A percentile compares a stretch with the other conserved stretches of the same genome.
These are phyloP conservation scores for Paragyromitra xinjiangensis DNA, from an alignment of 495 filamentous ascomycete genomes.

Conservation along the genomic window DNA sequence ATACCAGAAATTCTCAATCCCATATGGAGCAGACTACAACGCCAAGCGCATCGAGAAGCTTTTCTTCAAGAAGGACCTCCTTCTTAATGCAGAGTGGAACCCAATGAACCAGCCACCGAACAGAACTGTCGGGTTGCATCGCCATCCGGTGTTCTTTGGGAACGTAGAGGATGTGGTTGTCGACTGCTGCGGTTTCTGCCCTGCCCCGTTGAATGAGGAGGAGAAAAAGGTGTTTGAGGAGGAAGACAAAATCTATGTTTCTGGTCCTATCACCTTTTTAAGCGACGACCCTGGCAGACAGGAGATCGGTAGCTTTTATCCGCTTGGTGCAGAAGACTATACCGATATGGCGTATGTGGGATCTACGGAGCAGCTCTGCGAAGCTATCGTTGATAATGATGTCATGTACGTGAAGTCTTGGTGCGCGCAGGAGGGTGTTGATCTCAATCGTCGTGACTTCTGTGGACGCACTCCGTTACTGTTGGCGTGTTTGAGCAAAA, in stretches of 20 bases:
- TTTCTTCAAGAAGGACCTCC: slow-evolving; percentile 77
- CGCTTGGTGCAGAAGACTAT: slow-evolving; percentile 82
- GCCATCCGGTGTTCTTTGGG: slow-evolving; percentile 74
- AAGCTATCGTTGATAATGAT: slow-evolving; percentile 77
- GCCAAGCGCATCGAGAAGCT: slow-evolving; percentile 78
- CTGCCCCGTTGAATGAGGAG: slow-evolving; percentile 71
- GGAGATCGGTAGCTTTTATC: slow-evolving; percentile 76
- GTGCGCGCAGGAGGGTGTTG: slow-evolving; percentile 67
- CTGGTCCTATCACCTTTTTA: slow-evolving; percentile 73
- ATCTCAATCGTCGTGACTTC: slow-evolving; percentile 74
- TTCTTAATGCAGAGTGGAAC: slow-evolving; percentile 91
- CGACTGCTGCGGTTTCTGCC: slow-evolving; percentile 83
- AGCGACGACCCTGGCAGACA: slow-evolving; percentile 82
- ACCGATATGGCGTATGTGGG: slow-evolving; percentile 81
- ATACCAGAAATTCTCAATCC: slow-evolving; percentile 80
- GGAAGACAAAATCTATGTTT: slow-evolving; percentile 76
- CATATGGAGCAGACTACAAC: slow-evolving; percentile 75
- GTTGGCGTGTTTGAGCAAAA: slow-evolving; percentile 72
- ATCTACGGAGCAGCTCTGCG: slow-evolving; percentile 73
- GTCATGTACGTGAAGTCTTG: slow-evolving; percentile 72
- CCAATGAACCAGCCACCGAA: slow-evolving; percentile 65
- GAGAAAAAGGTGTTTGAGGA: slow-evolving; percentile 73
- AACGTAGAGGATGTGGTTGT: slow-evolving; percentile 71
- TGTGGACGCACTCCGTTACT: slow-evolving; percentile 84
- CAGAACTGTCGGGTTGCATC: slow-evolving; percentile 75